These are phyloP conservation scores for Hypoxylon sp. DNA, from an alignment of 2,329 filamentous ascomycete species.

Conservation along the genomic window DNA sequence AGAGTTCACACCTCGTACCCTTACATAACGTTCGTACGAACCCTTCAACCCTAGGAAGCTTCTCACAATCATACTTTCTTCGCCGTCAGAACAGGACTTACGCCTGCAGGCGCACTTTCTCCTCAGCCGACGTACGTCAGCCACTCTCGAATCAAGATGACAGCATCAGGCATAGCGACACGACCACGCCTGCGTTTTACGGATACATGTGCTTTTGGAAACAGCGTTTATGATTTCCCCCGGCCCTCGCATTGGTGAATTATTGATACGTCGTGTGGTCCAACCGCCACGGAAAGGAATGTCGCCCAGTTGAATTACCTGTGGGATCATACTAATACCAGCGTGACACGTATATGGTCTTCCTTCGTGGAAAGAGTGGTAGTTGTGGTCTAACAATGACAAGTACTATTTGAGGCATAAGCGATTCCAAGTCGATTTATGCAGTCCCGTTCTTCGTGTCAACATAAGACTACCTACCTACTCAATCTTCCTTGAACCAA, in stretches of 20 bases:
- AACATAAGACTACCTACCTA: background rate
- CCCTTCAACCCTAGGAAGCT: background rate
- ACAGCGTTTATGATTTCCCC: constrained; percentile 16
- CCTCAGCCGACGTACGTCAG: background rate
- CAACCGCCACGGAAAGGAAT: background rate
- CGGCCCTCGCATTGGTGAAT: constrained; percentile 18
- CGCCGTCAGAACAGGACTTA: background rate
- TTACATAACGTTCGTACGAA: constrained; percentile 9
- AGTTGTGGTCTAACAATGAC: constrained; percentile 4
- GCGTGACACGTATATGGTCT: background rate
- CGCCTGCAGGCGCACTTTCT: background rate
- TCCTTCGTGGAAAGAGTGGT: constrained; percentile 1
- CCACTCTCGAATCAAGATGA: constrained; percentile 4
- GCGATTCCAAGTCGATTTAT: background rate
- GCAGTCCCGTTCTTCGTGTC: constrained; percentile 6
- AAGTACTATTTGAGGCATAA: background rate
- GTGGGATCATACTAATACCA: background rate
- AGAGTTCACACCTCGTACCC: background rate
- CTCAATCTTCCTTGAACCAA: constrained; percentile 1
- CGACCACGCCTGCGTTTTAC: constrained; percentile 22
- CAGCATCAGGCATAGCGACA: constrained; percentile 9
- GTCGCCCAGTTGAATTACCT: background rate
- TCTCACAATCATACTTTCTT: background rate
- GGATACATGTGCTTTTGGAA: constrained; percentile 19
- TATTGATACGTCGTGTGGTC: constrained; percentile 6